phyloP scores from a whole-genome alignment of 1,284 basidiomycete genomes.

The Rhodotorula sp. region DNA sequence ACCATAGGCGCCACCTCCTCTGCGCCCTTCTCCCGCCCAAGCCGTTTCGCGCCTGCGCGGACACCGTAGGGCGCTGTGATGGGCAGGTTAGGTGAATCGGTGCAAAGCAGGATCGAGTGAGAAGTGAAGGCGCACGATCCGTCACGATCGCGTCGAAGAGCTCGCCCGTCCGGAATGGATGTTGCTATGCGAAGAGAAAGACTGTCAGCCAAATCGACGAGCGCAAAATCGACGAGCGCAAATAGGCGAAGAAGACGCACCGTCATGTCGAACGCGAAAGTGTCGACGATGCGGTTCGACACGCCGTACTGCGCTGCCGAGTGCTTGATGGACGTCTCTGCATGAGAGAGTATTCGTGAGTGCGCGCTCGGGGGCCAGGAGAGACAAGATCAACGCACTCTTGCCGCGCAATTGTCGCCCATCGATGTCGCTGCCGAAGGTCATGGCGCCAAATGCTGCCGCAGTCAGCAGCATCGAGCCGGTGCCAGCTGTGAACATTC shows the following conservation, averaged over 20 bases:
- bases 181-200: constrained; percentile 50
- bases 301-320: constrained; percentile 86
- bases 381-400: constrained; percentile 53
- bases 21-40: constrained; percentile 64
- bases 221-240: no score
- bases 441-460: constrained; percentile 82
- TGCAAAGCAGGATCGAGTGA: background rate
- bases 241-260: background rate
- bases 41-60: constrained; percentile 89
- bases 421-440: constrained; percentile 95
- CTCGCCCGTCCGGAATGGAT: constrained; percentile 83
- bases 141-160: constrained; percentile 94
- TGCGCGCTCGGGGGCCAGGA: background rate
- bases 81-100: background rate
- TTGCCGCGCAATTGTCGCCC: constrained; percentile 95
- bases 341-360: background rate
- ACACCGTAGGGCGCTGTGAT: constrained; percentile 70
- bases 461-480: constrained; percentile 86
- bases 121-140: constrained; percentile 60
- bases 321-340: constrained; percentile 64
- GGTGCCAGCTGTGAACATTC: constrained; percentile 64
- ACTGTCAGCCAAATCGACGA: background rate
- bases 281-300: constrained; percentile 72
- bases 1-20: constrained; percentile 43
- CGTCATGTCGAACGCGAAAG: constrained; percentile 87